phyloP scores from a whole-genome alignment of 345 rosid genomes.

The Eucalyptus virginea region DNA sequence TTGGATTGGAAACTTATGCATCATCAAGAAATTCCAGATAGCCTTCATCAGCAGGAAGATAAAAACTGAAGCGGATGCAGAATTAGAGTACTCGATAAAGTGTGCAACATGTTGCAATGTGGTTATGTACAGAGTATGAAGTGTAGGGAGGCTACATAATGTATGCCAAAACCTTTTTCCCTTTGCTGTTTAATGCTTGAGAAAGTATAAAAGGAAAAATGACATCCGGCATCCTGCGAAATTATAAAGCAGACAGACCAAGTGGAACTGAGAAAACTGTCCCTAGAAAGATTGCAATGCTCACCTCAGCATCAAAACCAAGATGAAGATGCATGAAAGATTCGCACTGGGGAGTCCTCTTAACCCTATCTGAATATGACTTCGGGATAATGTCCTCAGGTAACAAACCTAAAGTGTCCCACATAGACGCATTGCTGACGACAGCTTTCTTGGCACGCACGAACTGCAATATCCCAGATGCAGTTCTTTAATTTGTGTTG shows the following conservation, averaged over 20 bases:
- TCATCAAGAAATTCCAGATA: neutral
- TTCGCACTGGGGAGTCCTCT: slow-evolving; percentile 63
- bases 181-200: neutral
- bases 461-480: slow-evolving; percentile 29
- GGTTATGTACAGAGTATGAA: neutral
- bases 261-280: neutral
- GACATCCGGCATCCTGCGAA: neutral
- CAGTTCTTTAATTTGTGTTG: neutral
- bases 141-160: neutral
- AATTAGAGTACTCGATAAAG: neutral
- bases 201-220: neutral
- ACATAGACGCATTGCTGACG: slow-evolving; percentile 90
- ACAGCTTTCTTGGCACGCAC: slow-evolving; percentile 81
- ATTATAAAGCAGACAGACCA: neutral
- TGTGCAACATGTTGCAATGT: neutral
- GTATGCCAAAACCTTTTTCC: neutral
- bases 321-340: slow-evolving; percentile 99
- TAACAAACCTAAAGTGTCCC: slow-evolving; percentile 73
- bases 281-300: neutral
- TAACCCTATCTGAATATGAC: slow-evolving; percentile 35
- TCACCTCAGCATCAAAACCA: slow-evolving; percentile 79
- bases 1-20: neutral
- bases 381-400: slow-evolving; percentile 57
- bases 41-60: neutral
- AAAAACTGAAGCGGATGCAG: neutral